These are phyloP conservation scores for Fusarium brevicatenulatum DNA, from an alignment of 2,329 filamentous ascomycete species.

Conservation along the genomic window DNA sequence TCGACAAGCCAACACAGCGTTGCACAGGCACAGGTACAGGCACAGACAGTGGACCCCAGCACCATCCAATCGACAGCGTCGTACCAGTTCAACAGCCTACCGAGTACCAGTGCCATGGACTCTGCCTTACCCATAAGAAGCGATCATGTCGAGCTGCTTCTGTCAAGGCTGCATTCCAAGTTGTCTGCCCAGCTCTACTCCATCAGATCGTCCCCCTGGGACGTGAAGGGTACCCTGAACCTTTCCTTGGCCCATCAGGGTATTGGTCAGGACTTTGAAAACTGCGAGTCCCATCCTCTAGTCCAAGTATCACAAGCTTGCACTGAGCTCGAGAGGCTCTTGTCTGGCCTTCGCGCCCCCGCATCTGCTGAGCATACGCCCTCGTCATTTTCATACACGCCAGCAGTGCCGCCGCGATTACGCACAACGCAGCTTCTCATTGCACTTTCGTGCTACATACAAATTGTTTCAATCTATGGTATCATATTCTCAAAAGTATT, in stretches of 20 bases:
- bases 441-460: conserved; percentile 11
- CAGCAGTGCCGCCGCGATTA: not conserved
- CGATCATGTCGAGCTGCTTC: not conserved
- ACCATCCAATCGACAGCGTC: not conserved
- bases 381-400: conserved; percentile 1
- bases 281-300: conserved; percentile 2
- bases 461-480: conserved; percentile 15
- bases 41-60: not conserved
- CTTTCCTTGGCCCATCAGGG: conserved; percentile 58
- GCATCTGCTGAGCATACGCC: not conserved
- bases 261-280: not conserved
- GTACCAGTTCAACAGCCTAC: not conserved
- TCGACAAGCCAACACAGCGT: not conserved
- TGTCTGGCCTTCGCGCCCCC: not conserved
- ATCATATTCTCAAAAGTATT: conserved; percentile 9
- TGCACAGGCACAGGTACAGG: not conserved
- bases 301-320: not conserved
- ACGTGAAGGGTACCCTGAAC: conserved; percentile 61
- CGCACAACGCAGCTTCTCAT: conserved; percentile 9
- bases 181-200: conserved; percentile 1
- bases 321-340: conserved; percentile 3
- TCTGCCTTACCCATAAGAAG: not conserved
- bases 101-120: not conserved
- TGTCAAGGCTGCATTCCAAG: not conserved
- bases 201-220: not conserved